A percentile compares a stretch with the other conserved stretches of the same genome.
These are phyloP conservation scores for Limonium bicolor DNA, from an alignment of 148 eudicot genomes.

Conservation along the genomic window DNA sequence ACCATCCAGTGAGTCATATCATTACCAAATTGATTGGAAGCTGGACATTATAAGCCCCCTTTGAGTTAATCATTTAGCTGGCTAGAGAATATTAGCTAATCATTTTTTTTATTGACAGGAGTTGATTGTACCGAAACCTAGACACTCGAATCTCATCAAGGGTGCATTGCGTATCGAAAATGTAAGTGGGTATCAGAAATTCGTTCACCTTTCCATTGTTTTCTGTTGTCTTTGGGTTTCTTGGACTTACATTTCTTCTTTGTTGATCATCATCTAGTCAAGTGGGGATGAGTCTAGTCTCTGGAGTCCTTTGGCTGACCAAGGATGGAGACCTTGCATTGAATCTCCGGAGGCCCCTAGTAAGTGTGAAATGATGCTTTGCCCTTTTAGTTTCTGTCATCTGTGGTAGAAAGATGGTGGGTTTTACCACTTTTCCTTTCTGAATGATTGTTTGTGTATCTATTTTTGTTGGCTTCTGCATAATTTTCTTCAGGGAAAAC, in stretches of 20 bases:
- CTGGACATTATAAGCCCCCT: no score
- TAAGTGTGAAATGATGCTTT: constrained; percentile 13
- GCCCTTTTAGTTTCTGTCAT: not conserved
- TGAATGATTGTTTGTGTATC: not conserved
- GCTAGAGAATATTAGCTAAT: no score
- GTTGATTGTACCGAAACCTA: constrained; percentile 72
- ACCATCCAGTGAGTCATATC: no score
- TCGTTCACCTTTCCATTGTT: not conserved
- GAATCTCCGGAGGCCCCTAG: constrained; percentile 16
- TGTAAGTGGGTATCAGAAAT: constrained; percentile 46
- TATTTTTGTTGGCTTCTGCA: constrained; percentile 3
- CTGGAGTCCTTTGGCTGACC: constrained; percentile 72
- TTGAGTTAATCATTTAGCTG: no score
- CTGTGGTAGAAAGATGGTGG: not conserved
- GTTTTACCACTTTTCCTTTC: not conserved
- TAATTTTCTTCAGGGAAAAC: constrained; percentile 24
- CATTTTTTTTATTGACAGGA: constrained; percentile 25
- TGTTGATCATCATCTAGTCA: constrained; percentile 24
- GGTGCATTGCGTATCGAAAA: constrained; percentile 39
- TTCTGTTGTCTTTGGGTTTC: not conserved
- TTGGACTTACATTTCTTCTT: constrained; percentile 1
- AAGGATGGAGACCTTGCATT: constrained; percentile 62
- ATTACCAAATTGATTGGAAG: no score
- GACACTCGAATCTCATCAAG: constrained; percentile 35
- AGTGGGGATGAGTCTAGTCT: constrained; percentile 30